Evolutionary conservation across 2,329 filamentous ascomycete genomes (phyloP).

Genomic region (Ceratocystis smalleyi): DNA sequence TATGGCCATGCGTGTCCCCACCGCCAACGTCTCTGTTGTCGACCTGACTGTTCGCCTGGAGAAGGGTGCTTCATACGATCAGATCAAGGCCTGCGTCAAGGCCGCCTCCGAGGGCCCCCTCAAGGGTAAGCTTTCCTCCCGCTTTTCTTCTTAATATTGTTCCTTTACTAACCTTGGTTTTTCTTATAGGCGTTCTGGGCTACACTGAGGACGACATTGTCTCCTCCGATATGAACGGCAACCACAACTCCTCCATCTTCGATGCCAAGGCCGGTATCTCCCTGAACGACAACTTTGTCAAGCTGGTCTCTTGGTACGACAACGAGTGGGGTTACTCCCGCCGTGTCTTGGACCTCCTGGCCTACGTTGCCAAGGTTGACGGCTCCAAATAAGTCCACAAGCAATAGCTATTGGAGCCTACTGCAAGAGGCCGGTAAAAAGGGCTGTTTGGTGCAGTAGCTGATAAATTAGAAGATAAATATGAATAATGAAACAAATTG

Average conservation of each 20-base stretch:
- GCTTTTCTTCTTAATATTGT: not conserved
- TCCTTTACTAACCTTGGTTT: constrained; percentile 16
- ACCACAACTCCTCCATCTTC: constrained; percentile 92
- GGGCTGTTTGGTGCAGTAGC: not conserved
- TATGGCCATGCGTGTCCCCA: constrained; percentile 99
- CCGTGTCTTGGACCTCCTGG: constrained; percentile 71
- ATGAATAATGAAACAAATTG: constrained; percentile 16
- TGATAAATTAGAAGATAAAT: constrained; percentile 8
- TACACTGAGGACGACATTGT: constrained; percentile 98
- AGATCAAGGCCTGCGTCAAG: constrained; percentile 91
- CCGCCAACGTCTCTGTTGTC: constrained; percentile 96
- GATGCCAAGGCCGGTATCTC: constrained; percentile 98
- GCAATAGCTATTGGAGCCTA: not conserved
- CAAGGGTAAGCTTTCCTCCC: constrained; percentile 51
- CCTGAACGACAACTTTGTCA: constrained; percentile 96
- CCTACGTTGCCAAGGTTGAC: constrained; percentile 68
- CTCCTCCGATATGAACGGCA: constrained; percentile 84
- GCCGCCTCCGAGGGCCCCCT: constrained; percentile 66
- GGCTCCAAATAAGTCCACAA: constrained; percentile 31
- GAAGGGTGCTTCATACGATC: constrained; percentile 73
- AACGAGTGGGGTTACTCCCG: constrained; percentile 99
- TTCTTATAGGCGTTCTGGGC: constrained; percentile 54
- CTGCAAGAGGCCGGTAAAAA: not conserved
- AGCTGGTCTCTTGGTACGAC: constrained; percentile 97
- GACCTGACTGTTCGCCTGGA: constrained; percentile 88